Conservation (phyloP, 2,329 filamentous ascomycete species). For the Parastagonospora nodorum region DNA sequence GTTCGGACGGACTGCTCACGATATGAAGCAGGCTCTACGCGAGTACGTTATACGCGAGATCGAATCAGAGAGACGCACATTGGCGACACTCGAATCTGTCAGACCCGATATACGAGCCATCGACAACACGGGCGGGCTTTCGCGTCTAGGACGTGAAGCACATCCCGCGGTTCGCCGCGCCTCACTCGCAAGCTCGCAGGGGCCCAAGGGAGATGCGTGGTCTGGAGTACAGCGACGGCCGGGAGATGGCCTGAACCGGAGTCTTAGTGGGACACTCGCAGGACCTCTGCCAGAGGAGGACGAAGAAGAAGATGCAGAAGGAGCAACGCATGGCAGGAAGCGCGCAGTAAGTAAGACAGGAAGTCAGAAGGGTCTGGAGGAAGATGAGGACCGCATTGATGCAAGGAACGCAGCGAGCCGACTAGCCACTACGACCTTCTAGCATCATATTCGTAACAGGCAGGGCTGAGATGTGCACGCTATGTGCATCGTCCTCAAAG, state of each 20-base stretch:
- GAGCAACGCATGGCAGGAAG: conserved; percentile 53
- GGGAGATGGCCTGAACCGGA: conserved; percentile 74
- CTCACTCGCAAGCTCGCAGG: conserved; percentile 84
- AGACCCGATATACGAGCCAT: conserved; percentile 92
- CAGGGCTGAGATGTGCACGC: conserved; percentile 8
- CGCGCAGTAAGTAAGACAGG: conserved; percentile 55
- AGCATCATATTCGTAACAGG: conserved; percentile 22
- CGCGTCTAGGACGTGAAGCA: conserved; percentile 83
- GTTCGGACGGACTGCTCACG: conserved; percentile 85
- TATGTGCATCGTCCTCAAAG: conserved; percentile 2
- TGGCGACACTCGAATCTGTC: conserved; percentile 91
- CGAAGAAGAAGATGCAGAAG: conserved; percentile 55
- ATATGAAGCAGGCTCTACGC: conserved; percentile 80
- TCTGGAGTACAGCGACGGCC: conserved; percentile 86
- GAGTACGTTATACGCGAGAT: conserved; percentile 96
- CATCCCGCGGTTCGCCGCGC: conserved; percentile 76
- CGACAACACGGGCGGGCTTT: conserved; percentile 87
- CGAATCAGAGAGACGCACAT: conserved; percentile 87
- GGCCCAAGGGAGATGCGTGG: conserved; percentile 98
- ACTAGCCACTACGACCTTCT: conserved; percentile 93
- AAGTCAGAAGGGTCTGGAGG: conserved; percentile 69
- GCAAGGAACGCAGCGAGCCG: conserved; percentile 93
- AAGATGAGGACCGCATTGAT: conserved; percentile 93
- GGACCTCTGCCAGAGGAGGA: conserved; percentile 63
- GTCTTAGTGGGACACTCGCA: conserved; percentile 74